phyloP scores from a whole-genome alignment of 768 basidiomycete species.

The Agaricus blazei region DNA sequence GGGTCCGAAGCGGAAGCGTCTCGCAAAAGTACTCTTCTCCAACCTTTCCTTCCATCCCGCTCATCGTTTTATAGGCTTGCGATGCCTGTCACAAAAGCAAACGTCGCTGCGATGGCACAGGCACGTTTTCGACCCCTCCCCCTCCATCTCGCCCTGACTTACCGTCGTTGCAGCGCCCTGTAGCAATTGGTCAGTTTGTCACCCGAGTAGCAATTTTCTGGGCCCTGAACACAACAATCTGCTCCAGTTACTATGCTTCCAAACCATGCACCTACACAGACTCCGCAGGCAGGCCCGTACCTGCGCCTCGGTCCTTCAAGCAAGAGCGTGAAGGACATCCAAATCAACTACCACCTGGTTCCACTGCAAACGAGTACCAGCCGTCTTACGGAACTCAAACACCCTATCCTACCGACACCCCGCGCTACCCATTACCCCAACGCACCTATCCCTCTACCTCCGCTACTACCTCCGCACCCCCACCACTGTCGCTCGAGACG shows the following conservation, averaged over 20 bases:
- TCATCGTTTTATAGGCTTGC: constrained; percentile 45
- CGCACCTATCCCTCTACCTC: constrained; percentile 15
- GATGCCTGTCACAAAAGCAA: constrained; percentile 85
- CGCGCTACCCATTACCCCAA: constrained; percentile 20
- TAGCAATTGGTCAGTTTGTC: constrained; percentile 64
- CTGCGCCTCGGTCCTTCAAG: constrained; percentile 56
- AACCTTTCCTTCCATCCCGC: constrained; percentile 1
- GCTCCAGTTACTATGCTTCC: constrained; percentile 68
- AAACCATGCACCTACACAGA: constrained; percentile 82
- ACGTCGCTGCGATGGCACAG: constrained; percentile 78
- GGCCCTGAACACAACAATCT: constrained; percentile 12
- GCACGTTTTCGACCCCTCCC: constrained; percentile 32
- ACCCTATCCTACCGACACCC: constrained; percentile 18
- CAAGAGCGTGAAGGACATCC: constrained; percentile 21
- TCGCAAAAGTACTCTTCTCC: constrained; percentile 38
- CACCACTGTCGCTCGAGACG: constrained; percentile 18
- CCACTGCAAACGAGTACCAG: constrained; percentile 10
- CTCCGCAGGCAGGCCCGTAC: constrained; percentile 71
- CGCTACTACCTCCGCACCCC: constrained; percentile 13
- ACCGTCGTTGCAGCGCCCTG: constrained; percentile 53
- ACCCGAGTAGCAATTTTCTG: neutral
- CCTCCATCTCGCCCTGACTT: constrained; percentile 10
- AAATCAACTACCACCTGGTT: constrained; percentile 10
- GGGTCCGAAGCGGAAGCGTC: constrained; percentile 49
- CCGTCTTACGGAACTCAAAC: constrained; percentile 15